Percentiles rank a stretch among this genome's conserved stretches.
These are phyloP conservation scores for Silene conica DNA, from an alignment of 148 eudicot species.

Conservation along the genomic window DNA sequence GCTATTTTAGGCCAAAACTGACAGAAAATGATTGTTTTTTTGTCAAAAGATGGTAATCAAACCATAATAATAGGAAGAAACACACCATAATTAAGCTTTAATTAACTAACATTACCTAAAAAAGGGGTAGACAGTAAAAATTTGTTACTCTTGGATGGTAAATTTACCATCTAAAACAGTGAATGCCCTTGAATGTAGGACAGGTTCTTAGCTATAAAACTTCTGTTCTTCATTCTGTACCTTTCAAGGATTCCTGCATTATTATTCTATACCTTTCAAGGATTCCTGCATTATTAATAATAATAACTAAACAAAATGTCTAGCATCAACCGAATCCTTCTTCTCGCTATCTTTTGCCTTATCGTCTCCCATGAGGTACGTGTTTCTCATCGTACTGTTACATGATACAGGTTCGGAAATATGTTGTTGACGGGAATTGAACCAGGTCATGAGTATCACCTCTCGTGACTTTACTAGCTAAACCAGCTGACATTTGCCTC, in stretches of 20 bases:
- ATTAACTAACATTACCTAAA: neutral
- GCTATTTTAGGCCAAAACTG: neutral
- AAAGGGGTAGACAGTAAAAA: neutral
- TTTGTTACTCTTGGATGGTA: constrained; percentile 9
- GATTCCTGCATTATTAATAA: constrained; percentile 10
- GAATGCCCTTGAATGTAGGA: constrained; percentile 1
- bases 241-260: constrained; percentile 20
- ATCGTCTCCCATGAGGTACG: constrained; percentile 26
- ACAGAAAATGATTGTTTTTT: neutral
- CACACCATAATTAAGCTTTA: neutral
- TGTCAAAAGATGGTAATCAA: neutral
- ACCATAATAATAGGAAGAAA: constrained; percentile 13
- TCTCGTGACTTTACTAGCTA: too few species aligned
- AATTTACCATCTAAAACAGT: neutral
- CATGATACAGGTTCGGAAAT: neutral
- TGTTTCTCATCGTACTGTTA: neutral
- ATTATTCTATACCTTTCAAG: constrained; percentile 13
- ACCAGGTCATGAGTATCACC: too few species aligned
- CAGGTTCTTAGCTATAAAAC: neutral
- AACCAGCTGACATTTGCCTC: too few species aligned
- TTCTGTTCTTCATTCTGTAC: neutral
- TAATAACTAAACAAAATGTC: constrained; percentile 12
- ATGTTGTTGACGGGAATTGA: too few species aligned
- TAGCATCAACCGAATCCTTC: constrained; percentile 23
- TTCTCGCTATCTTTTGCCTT: constrained; percentile 28